Evolutionary conservation across 805 yeast species (phyloP).

Genomic region (Myxozyma neglecta): DNA sequence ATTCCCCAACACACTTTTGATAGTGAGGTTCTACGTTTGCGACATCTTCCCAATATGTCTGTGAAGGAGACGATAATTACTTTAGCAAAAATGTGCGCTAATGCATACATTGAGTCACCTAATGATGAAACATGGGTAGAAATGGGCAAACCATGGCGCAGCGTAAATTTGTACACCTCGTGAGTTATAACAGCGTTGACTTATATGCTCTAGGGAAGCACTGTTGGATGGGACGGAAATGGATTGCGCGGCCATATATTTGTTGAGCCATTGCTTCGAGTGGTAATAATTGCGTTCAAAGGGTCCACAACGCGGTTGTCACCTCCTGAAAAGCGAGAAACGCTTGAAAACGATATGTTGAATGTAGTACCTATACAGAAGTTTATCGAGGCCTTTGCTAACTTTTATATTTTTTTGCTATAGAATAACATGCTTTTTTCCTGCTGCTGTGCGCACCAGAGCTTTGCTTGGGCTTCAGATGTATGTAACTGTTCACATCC

Average conservation of each 20-base stretch:
- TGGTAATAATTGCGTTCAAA: conserved; percentile 76
- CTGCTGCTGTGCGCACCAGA: conserved; percentile 93
- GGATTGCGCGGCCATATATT: conserved; percentile 93
- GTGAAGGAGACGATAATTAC: conserved; percentile 73
- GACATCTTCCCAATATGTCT: conserved; percentile 42
- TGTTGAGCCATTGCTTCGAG: conserved; percentile 53
- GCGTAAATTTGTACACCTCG: conserved; percentile 1
- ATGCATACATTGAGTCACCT: conserved; percentile 85
- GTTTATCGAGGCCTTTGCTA: not conserved
- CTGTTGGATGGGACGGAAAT: conserved; percentile 82
- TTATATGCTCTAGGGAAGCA: conserved; percentile 31
- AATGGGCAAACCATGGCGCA: conserved; percentile 41
- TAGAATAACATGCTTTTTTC: conserved; percentile 81
- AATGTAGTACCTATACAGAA: conserved; percentile 43
- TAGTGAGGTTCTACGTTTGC: not conserved
- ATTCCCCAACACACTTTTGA: not conserved
- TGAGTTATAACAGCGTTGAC: not conserved
- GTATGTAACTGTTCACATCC: conserved; percentile 87
- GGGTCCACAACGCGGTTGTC: conserved; percentile 87
- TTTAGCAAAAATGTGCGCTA: conserved; percentile 81
- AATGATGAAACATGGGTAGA: conserved; percentile 84
- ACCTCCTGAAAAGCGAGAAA: conserved; percentile 52
- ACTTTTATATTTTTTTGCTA: not conserved
- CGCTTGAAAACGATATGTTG: conserved; percentile 73
- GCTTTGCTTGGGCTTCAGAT: conserved; percentile 81